Percentiles rank a stretch among this genome's conserved stretches.
These are phyloP conservation scores for Pythium phragmitis DNA, from an alignment of 352 stramenopile genomes.

Conservation along the genomic window DNA sequence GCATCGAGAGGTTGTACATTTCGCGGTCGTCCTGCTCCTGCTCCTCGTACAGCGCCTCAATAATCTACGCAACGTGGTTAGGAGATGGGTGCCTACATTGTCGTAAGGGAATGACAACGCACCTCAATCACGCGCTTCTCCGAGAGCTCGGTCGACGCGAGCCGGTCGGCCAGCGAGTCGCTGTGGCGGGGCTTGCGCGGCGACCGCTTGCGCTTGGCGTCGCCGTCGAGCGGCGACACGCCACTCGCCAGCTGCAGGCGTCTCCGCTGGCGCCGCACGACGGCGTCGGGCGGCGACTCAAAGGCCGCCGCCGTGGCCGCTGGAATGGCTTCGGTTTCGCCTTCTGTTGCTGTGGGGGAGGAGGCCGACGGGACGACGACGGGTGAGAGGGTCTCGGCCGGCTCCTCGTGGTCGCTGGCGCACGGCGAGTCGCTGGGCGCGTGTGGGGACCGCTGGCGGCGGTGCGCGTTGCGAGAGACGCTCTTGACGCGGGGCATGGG, in stretches of 20 bases:
- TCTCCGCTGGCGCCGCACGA: slow-evolving; percentile 18
- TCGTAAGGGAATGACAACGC: background rate
- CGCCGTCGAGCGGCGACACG: slow-evolving; percentile 19
- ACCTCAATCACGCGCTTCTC: slow-evolving; percentile 41
- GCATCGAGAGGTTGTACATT: slow-evolving; percentile 69
- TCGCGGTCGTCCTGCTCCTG: slow-evolving; percentile 75
- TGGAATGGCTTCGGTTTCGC: background rate
- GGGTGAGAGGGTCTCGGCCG: background rate
- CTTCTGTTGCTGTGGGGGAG: background rate
- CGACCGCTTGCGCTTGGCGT: slow-evolving; percentile 22
- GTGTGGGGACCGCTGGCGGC: slow-evolving; percentile 11
- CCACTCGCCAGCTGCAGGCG: slow-evolving; percentile 4
- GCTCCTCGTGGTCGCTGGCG: slow-evolving; percentile 9
- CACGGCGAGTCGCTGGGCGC: slow-evolving; percentile 7
- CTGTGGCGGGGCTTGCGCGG: slow-evolving; percentile 37
- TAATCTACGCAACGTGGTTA: slow-evolving; percentile 27
- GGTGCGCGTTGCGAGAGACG: slow-evolving; percentile 17
- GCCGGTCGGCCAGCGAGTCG: slow-evolving; percentile 43
- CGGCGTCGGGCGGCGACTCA: slow-evolving; percentile 23
- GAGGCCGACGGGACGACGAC: background rate
- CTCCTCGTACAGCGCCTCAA: slow-evolving; percentile 62
- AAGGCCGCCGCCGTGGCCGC: background rate
- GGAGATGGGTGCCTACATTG: too few relatives aligned
- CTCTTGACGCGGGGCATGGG: slow-evolving; percentile 19
- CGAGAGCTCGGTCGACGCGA: slow-evolving; percentile 32